Evolutionary conservation across 169 alveolate species (phyloP).

Genomic region (Amoebophrya sp.): DNA sequence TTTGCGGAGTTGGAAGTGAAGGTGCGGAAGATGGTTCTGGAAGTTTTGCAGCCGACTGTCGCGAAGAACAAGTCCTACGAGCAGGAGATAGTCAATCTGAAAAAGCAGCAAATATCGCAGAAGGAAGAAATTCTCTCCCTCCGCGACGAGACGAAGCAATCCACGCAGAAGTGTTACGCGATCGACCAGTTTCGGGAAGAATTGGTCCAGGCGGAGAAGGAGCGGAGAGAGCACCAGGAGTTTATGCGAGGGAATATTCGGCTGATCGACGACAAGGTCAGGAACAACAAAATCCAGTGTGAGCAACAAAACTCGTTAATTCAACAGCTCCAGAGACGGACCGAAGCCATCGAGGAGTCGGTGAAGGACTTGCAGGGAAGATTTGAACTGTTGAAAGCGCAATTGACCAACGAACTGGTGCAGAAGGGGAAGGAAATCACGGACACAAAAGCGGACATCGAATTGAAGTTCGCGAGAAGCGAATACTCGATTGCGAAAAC

Average conservation of each 20-base stretch:
- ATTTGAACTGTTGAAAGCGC: background rate
- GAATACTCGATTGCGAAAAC: background rate
- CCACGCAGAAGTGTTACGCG: background rate
- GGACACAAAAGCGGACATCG: background rate
- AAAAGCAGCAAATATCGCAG: background rate
- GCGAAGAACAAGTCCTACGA: background rate
- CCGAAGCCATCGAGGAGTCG: no score
- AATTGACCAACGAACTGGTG: background rate
- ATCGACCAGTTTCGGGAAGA: background rate
- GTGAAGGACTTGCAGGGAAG: no score
- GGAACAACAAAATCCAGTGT: background rate
- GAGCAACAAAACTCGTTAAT: background rate
- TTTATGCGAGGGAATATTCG: background rate
- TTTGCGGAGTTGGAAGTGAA: background rate
- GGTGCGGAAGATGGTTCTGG: background rate
- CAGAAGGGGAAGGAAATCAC: background rate
- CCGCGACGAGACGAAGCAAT: background rate
- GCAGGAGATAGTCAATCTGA: background rate
- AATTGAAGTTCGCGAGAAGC: background rate
- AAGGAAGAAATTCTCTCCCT: background rate
- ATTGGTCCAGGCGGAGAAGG: background rate
- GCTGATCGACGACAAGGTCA: background rate
- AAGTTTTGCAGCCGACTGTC: background rate
- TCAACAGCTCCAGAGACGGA: background rate
- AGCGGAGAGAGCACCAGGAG: background rate